Conservation (phyloP, 176 grass and related monocot species). For the Carex parvula region DNA sequence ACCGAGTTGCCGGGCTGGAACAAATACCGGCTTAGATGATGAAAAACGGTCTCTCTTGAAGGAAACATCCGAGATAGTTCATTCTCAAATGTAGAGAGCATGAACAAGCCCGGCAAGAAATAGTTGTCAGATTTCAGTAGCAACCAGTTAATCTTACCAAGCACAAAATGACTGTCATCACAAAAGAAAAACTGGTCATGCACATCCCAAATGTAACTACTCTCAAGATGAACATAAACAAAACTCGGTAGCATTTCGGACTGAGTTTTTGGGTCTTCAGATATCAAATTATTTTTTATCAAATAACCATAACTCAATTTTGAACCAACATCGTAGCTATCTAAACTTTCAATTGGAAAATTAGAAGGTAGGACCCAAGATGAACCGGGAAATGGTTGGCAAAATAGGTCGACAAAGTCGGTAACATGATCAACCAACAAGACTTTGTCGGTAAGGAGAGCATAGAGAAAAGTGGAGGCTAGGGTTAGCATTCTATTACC, state of each 20-base stretch:
- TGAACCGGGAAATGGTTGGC: slow-evolving; percentile 35
- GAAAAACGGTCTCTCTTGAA: slow-evolving; percentile 53
- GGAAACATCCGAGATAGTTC: slow-evolving; percentile 72
- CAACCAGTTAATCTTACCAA: slow-evolving; percentile 57
- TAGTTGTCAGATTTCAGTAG: slow-evolving; percentile 59
- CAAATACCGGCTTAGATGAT: slow-evolving; percentile 68
- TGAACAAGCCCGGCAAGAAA: slow-evolving; percentile 58
- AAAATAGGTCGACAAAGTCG: slow-evolving; percentile 34
- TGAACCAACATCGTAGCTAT: neutral
- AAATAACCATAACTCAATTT: slow-evolving; percentile 40
- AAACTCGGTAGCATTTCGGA: slow-evolving; percentile 38
- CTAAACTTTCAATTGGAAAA: slow-evolving; percentile 36
- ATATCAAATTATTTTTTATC: slow-evolving; percentile 15
- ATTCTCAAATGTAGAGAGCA: slow-evolving; percentile 48
- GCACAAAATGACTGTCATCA: slow-evolving; percentile 51
- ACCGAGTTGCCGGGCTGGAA: slow-evolving; percentile 61
- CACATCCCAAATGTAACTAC: slow-evolving; percentile 30
- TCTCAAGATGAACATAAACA: slow-evolving; percentile 49
- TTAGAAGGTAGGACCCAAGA: slow-evolving; percentile 33
- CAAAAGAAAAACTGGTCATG: slow-evolving; percentile 55
- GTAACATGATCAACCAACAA: slow-evolving; percentile 24
- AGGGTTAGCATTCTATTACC: slow-evolving; percentile 38
- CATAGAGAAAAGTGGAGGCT: slow-evolving; percentile 39
- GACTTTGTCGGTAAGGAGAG: slow-evolving; percentile 31
- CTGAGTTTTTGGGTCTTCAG: neutral